phyloP scores from a whole-genome alignment of 495 filamentous ascomycete species.

The Lasiosphaeria ovina region DNA sequence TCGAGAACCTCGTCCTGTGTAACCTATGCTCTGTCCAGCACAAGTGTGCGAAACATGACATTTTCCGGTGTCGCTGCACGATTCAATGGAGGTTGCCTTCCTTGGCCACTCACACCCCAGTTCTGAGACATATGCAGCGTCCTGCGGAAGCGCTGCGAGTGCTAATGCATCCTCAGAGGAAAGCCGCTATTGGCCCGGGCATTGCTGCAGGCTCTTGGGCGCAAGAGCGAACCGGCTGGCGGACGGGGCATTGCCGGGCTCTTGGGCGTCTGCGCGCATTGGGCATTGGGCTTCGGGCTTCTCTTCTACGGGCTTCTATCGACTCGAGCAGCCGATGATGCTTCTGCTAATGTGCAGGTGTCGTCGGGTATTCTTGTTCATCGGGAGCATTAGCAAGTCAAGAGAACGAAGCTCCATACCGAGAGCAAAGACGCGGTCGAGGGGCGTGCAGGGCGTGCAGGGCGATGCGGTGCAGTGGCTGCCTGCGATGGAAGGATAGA shows the following conservation, averaged over 20 bases:
- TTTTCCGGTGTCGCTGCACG: neutral
- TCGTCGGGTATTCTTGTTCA: conserved; percentile 4
- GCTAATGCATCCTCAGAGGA: conserved; percentile 15
- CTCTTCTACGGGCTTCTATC: conserved; percentile 18
- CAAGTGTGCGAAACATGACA: neutral
- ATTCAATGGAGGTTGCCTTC: neutral
- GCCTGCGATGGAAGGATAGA: neutral
- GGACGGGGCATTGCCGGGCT: neutral
- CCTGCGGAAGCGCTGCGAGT: conserved; percentile 27
- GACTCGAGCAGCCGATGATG: too few relatives aligned
- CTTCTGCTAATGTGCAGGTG: conserved; percentile 4
- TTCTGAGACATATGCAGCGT: conserved; percentile 27
- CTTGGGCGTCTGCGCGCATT: neutral
- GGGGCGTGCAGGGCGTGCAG: neutral
- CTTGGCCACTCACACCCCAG: conserved; percentile 11
- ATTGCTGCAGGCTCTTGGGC: neutral
- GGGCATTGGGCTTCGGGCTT: neutral
- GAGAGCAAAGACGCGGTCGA: neutral
- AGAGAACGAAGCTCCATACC: neutral
- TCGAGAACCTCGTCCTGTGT: neutral
- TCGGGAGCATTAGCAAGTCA: conserved; percentile 9
- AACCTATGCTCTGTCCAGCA: neutral
- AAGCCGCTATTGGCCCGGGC: conserved; percentile 21
- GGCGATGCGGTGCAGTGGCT: neutral
- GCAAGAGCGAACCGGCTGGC: conserved; percentile 12